Evolutionary conservation across 306 rosid species (phyloP).

Genomic region (Pyrus bretschneideri): DNA sequence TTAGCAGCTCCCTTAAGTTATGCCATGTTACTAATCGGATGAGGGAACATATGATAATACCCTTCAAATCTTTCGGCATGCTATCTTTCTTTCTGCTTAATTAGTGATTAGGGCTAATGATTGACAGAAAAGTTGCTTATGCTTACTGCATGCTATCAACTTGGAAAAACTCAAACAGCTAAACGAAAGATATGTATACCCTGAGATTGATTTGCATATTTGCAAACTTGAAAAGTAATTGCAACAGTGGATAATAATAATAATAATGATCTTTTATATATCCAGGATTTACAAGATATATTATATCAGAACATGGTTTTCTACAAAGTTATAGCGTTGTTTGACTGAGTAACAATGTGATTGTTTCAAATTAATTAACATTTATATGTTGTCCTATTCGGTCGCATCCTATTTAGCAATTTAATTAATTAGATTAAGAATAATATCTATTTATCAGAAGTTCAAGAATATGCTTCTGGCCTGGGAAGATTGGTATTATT

Average conservation of each 20-base stretch:
- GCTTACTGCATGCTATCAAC: neutral
- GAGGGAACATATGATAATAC: neutral
- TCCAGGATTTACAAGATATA: neutral
- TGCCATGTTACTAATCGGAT: neutral
- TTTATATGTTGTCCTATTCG: neutral
- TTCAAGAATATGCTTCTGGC: neutral
- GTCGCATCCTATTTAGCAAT: neutral
- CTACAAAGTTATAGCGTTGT: neutral
- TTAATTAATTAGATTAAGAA: neutral
- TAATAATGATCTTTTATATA: neutral
- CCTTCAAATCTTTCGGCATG: neutral
- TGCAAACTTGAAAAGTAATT: neutral
- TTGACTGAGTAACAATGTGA: neutral
- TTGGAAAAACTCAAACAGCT: neutral
- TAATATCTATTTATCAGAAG: neutral
- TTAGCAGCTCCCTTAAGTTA: neutral
- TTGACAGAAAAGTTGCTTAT: too few relatives aligned
- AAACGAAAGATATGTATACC: neutral
- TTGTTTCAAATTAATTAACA: neutral
- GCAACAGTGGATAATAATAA: neutral
- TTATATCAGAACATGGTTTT: neutral
- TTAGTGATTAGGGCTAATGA: too few relatives aligned
- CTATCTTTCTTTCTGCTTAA: neutral
- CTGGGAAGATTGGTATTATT: neutral
- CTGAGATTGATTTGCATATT: neutral